Base-by-base conservation (phyloP, 1,139 yeast genomes). In the Pichia sp. region DNA sequence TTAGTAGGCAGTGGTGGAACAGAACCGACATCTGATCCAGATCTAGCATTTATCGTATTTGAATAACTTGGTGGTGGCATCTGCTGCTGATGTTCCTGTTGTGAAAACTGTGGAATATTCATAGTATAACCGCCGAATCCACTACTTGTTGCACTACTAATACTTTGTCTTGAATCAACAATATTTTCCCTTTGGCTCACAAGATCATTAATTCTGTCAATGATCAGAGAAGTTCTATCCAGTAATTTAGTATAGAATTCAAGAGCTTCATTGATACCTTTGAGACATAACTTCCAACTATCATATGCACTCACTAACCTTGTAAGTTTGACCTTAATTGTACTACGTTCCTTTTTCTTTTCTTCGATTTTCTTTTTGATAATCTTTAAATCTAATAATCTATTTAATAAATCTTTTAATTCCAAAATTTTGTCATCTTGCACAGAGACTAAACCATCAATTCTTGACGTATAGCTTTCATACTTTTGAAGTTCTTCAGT, bases 401-500 rank as follows among this genome's bases (percentile, higher is more conserved):
- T 68, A 47, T 73, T 75, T 82, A 95, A 81, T 33, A 72, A 70
- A 7, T 65, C 63, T 48, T 83, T 81, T 43, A 89, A 70, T 27
- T 77, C 79, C 45, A 70, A 69, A 33, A 88, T 73, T 35, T 82
- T 66, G 4, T 69, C 66, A 42, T 75, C 73, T 62, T 89, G 96
- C 46, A 80, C 81, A 44, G 72, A 75, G 26, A 83, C 74, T 18
- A 92, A 78, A 4, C 81, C 78, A 43, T 83, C 87, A 39, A 92
- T 71, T 48, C 95, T 78, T 4, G 75, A 71, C 48, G 79, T 79
- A 57, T 79, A 81, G 0, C 86, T 86, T 38, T 78, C 77, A 63
- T 88, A 92, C 65, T 92, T 92, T 46, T 76, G 78, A 55, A 92
- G 69, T 63, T 89, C 96, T 49, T 78, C 76, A 18, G 81, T 78